Evolutionary conservation across 2,329 filamentous ascomycete species (phyloP), one percentile per base, ranked within the genome.

Genomic region (Fusarium paranaense): DNA sequence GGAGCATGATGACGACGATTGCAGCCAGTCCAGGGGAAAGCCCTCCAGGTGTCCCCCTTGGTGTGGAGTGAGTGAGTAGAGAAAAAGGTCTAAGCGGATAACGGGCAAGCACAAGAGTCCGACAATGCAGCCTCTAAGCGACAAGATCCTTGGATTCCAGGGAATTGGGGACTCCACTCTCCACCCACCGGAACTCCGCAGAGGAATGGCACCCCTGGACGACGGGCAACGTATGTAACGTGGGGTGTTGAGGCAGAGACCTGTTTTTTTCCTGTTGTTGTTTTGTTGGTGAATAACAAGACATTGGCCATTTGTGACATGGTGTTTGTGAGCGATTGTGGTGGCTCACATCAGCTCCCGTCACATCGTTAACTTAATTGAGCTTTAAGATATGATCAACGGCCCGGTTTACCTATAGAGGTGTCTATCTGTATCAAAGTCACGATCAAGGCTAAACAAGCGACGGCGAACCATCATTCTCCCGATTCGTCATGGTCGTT

Each of bases 321-420:
- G 35, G 47, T 14, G 11, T n/a, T 16, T 20, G 6, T 33, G 13
- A 35, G 18, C 56, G 27, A 22, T 32, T 32, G 47, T 67, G 56
- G 64, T 68, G 70, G 73, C 76, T 78, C 73, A 77, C 76, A 70
- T 77, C 65, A 78, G 76, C 71, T 45, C 38, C 35, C 58, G 40
- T 50, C 42, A 50, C 50, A 54, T 52, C 32, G 38, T 20, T 18
- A 30, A 45, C 52, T 32, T 37, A 20, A 25, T 59, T 47, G 32
- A 33, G 58, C 52, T 67, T 37, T 62, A 20, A 61, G 38, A 61
- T 22, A 25, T 33, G 47, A 52, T n/a, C 18, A 52, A 30, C 27
- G 47, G 47, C 2, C 25, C 47, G 47, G 16, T 11, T 52, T 32
- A 13, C 47, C 47, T 30, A 30, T 52, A 16, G 7, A 30, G 45